phyloP scores from a whole-genome alignment of 257 asterid species.

The Scutellaria baicalensis region DNA sequence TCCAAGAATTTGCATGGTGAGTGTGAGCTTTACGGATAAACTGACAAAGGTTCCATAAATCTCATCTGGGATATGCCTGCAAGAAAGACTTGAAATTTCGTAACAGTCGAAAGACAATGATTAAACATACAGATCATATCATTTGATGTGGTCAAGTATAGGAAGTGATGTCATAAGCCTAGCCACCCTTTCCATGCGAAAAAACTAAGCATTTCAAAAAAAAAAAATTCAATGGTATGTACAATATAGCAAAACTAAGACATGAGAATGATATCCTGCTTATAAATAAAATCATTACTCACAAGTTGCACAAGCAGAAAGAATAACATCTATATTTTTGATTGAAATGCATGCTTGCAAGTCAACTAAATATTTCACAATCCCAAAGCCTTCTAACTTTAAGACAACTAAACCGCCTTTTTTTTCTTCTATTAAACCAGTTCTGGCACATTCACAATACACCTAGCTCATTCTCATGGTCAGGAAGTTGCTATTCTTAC shows the following conservation, averaged over 20 bases:
- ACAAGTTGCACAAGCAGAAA: neutral
- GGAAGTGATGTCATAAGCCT: neutral
- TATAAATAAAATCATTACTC: neutral
- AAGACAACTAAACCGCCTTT: neutral
- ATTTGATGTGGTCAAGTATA: neutral
- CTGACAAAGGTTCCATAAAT: conserved; percentile 56
- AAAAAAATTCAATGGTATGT: neutral
- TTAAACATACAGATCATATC: neutral
- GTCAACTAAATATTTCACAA: neutral
- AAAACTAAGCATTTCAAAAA: neutral
- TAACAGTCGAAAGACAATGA: neutral
- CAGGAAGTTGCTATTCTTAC: neutral
- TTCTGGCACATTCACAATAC: neutral
- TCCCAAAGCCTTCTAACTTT: neutral
- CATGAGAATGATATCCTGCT: neutral
- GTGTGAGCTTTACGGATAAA: conserved; percentile 77
- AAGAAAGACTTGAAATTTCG: neutral
- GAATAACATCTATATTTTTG: neutral
- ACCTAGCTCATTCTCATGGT: neutral
- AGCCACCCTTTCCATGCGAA: neutral
- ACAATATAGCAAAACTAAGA: neutral
- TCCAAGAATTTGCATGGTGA: conserved; percentile 80
- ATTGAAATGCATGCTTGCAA: neutral
- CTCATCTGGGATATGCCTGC: conserved; percentile 75
- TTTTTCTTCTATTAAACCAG: neutral